phyloP scores from a whole-genome alignment of 495 filamentous ascomycete species.

The Penicillium psychrofluorescens region DNA sequence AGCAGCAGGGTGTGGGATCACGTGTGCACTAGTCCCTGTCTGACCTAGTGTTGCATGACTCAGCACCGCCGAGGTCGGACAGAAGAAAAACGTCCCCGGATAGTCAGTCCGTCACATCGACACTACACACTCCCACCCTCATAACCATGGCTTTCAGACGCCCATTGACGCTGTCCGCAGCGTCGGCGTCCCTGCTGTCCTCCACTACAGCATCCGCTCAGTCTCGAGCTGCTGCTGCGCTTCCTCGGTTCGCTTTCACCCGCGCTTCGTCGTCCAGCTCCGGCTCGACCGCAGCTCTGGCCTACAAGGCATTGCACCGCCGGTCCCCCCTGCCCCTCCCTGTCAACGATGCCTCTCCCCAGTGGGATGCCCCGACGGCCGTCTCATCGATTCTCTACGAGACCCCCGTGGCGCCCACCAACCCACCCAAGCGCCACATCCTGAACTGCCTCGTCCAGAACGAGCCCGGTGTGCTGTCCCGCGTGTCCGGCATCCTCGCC shows the following conservation, averaged over 20 bases:
- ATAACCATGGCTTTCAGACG: conserved; percentile 42
- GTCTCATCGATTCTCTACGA: conserved; percentile 99
- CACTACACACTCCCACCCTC: conserved; percentile 8
- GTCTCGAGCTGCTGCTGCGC: conserved; percentile 26
- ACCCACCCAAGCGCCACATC: conserved; percentile 86
- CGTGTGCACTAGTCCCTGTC: no score
- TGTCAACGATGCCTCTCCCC: conserved; percentile 60
- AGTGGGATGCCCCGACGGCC: conserved; percentile 91
- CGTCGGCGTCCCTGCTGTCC: conserved; percentile 30
- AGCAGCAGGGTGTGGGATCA: no score
- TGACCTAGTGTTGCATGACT: conserved; percentile 10
- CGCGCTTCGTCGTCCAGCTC: conserved; percentile 25
- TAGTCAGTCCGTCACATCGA: no score
- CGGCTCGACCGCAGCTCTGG: conserved; percentile 81
- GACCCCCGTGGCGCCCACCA: conserved; percentile 75
- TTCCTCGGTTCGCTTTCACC: conserved; percentile 29
- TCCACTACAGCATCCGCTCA: conserved; percentile 21
- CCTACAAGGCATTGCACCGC: conserved; percentile 95
- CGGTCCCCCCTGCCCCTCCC: conserved; percentile 78
- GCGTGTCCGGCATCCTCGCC: conserved; percentile 92
- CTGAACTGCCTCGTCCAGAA: conserved; percentile 99
- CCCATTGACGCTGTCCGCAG: conserved; percentile 34
- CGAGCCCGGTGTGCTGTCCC: conserved; percentile 93
- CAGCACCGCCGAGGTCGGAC: conserved; percentile 36
- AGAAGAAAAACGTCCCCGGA: conserved; percentile 25